Evolutionary conservation across 352 stramenopile species (phyloP).

Genomic region (Pseudoperonospora humuli): DNA sequence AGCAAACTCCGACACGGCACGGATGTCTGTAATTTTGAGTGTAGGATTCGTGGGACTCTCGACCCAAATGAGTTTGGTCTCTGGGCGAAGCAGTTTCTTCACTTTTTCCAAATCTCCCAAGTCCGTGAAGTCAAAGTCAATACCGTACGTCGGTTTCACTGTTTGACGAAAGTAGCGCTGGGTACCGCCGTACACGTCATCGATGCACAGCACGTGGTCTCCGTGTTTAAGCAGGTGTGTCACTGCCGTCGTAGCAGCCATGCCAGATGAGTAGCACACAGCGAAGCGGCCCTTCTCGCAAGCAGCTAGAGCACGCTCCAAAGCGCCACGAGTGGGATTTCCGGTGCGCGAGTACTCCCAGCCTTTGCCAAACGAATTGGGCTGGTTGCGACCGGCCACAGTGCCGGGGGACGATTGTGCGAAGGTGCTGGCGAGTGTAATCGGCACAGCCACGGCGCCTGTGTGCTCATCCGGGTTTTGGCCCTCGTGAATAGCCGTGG

Average conservation of each 20-base stretch:
- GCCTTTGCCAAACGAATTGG: slow-evolving; percentile 91
- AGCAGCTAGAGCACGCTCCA: slow-evolving; percentile 89
- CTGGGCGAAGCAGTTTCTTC: slow-evolving; percentile 61
- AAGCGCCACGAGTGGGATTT: slow-evolving; percentile 93
- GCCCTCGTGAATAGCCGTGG: slow-evolving; percentile 75
- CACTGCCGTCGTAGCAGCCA: slow-evolving; percentile 83
- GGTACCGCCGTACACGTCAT: slow-evolving; percentile 93
- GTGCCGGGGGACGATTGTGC: slow-evolving; percentile 66
- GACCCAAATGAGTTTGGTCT: slow-evolving; percentile 92
- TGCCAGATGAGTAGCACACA: slow-evolving; percentile 87
- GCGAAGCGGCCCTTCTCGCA: slow-evolving; percentile 89
- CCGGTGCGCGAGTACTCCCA: slow-evolving; percentile 92
- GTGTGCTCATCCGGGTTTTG: slow-evolving; percentile 72
- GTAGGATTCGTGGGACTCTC: slow-evolving; percentile 92
- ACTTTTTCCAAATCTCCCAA: slow-evolving; percentile 84
- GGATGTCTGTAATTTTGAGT: slow-evolving; percentile 92
- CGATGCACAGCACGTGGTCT: slow-evolving; percentile 93
- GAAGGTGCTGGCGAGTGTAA: slow-evolving; percentile 91
- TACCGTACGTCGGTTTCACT: slow-evolving; percentile 84
- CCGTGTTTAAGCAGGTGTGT: slow-evolving; percentile 85
- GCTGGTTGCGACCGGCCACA: slow-evolving; percentile 62
- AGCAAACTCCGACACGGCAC: slow-evolving; percentile 83
- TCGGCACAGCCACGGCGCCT: slow-evolving; percentile 80
- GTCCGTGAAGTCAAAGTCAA: slow-evolving; percentile 93
- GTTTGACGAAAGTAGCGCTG: slow-evolving; percentile 92